Percentiles rank a stretch among this genome's conserved stretches.
These are phyloP conservation scores for Aspergillus arachidicola DNA, from an alignment of 2,329 filamentous ascomycete genomes.

Conservation along the genomic window DNA sequence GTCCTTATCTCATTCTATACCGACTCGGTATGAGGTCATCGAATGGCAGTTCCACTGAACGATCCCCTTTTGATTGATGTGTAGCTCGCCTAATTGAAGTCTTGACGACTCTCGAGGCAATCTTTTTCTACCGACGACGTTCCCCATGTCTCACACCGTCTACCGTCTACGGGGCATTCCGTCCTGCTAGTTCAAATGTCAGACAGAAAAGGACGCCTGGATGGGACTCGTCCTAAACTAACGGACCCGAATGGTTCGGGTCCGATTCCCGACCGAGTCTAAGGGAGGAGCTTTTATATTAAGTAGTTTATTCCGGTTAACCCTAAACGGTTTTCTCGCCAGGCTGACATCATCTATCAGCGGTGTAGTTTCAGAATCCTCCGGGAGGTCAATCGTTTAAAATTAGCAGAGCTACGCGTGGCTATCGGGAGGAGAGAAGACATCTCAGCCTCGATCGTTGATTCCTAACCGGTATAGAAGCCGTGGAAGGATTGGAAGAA, in stretches of 20 bases:
- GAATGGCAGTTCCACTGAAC: not conserved
- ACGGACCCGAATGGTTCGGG: conserved; percentile 4
- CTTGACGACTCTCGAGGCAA: not conserved
- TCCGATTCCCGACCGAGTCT: conserved; percentile 11
- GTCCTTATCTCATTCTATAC: not conserved
- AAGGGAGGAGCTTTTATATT: not conserved
- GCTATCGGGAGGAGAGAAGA: not conserved
- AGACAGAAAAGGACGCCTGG: not conserved
- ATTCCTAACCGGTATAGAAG: not conserved
- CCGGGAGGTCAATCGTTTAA: not conserved
- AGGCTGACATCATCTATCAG: not conserved
- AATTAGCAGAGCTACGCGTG: not conserved
- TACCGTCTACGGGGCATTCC: not conserved
- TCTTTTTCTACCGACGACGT: not conserved
- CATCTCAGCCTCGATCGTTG: not conserved
- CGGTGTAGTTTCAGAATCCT: not conserved
- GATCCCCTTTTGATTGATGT: not conserved
- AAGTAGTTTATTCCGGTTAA: not conserved
- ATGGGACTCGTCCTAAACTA: not conserved
- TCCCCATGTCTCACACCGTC: not conserved
- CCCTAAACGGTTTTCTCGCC: not conserved
- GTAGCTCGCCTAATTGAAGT: not conserved
- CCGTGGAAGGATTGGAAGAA: not conserved
- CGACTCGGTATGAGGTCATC: not conserved
- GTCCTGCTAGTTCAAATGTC: not conserved